These are phyloP conservation scores for Nemania diffusa DNA, from an alignment of 2,329 filamentous ascomycete genomes.

Conservation along the genomic window DNA sequence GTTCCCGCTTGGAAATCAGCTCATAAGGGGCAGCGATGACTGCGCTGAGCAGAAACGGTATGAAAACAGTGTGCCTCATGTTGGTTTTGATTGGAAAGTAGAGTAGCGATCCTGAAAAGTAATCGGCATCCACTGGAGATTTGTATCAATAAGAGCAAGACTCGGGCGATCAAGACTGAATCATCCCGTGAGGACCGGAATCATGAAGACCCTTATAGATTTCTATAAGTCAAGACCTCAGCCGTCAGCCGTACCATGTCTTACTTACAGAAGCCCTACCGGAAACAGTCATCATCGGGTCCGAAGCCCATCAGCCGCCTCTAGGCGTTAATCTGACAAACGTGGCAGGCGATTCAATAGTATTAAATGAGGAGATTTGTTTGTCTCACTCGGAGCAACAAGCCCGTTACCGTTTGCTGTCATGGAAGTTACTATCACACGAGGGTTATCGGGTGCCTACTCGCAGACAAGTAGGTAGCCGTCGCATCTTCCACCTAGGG, in stretches of 20 bases:
- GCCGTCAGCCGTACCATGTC: conserved; percentile 1
- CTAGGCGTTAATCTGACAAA: background rate
- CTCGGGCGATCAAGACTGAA: background rate
- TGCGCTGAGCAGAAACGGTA: conserved; percentile 21
- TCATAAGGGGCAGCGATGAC: conserved; percentile 41
- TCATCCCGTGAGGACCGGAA: background rate
- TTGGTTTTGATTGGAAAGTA: background rate
- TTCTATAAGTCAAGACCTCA: background rate
- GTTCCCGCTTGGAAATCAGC: conserved; percentile 45
- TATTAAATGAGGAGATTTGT: background rate
- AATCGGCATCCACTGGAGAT: background rate
- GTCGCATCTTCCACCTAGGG: background rate
- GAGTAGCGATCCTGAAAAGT: background rate
- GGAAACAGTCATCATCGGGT: conserved; percentile 1
- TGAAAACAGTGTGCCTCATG: conserved; percentile 15
- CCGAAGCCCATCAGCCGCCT: conserved; percentile 16
- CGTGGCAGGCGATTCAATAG: conserved; percentile 12
- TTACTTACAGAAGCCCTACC: conserved; percentile 4
- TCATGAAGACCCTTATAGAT: background rate
- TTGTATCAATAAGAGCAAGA: background rate
- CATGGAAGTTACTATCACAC: no score
- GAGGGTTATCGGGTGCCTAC: background rate
- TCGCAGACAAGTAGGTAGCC: background rate
- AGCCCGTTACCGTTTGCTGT: conserved; percentile 2
- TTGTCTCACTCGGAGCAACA: background rate